phyloP scores from a whole-genome alignment of 2,329 filamentous ascomycete genomes.

The Lasiodiplodia hormozganensis region DNA sequence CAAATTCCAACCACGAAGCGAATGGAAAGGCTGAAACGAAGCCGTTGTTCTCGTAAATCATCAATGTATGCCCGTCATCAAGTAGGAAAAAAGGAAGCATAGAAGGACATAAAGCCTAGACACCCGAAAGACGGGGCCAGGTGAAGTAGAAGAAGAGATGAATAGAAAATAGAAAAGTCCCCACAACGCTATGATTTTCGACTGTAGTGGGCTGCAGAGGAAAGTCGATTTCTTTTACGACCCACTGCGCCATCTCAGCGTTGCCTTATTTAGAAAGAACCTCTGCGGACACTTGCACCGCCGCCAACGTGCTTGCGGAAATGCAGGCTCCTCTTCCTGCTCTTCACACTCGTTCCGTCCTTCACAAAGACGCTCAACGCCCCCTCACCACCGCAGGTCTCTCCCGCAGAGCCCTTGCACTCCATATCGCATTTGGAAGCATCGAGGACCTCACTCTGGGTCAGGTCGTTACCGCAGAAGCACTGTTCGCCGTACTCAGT shows the following conservation, averaged over 20 bases:
- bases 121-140: neutral
- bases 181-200: neutral
- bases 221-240: too few species aligned
- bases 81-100: neutral
- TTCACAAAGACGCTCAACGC: conserved; percentile 25
- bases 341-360: conserved; percentile 11
- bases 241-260: neutral
- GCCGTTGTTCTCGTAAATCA: conserved; percentile 15
- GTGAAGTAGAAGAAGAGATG: neutral
- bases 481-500: conserved; percentile 38
- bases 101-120: neutral
- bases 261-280: neutral
- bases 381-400: conserved; percentile 21
- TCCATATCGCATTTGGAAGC: conserved; percentile 23
- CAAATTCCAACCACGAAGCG: neutral
- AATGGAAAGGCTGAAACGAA: neutral
- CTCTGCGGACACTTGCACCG: conserved; percentile 10
- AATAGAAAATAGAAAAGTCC: neutral
- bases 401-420: conserved; percentile 21
- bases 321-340: conserved; percentile 1
- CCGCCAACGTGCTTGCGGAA: conserved; percentile 24
- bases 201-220: too few species aligned
- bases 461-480: conserved; percentile 33
- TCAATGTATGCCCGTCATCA: neutral
- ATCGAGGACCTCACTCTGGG: conserved; percentile 25